Evolutionary conservation across 352 stramenopile species (phyloP).

Genomic region (Globisporangium splendens): DNA sequence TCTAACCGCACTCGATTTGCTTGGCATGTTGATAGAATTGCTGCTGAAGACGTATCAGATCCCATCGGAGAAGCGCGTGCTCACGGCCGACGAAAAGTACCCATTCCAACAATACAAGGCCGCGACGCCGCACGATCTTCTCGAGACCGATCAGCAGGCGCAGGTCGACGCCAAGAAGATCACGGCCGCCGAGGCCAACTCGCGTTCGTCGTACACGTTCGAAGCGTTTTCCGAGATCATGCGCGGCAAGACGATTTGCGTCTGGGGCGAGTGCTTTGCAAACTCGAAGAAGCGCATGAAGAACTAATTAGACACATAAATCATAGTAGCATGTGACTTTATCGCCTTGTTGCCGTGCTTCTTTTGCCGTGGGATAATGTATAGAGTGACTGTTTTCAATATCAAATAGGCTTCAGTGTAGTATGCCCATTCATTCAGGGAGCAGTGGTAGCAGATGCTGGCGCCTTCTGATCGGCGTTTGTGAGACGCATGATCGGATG

Average conservation of each 20-base stretch:
- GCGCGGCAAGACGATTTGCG: slow-evolving; percentile 73
- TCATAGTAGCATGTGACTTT: slow-evolving; percentile 1
- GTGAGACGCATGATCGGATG: slow-evolving; percentile 79
- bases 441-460: background rate
- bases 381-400: too few relatives aligned
- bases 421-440: slow-evolving; percentile 1
- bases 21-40: slow-evolving; percentile 25
- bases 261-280: slow-evolving; percentile 85
- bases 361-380: background rate
- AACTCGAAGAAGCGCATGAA: slow-evolving; percentile 85
- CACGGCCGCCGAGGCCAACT: slow-evolving; percentile 48
- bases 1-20: background rate
- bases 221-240: slow-evolving; percentile 78
- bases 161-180: slow-evolving; percentile 53
- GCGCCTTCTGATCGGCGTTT: slow-evolving; percentile 29
- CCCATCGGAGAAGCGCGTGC: slow-evolving; percentile 80
- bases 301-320: slow-evolving; percentile 34
- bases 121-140: slow-evolving; percentile 31
- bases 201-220: slow-evolving; percentile 56
- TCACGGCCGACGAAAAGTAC: slow-evolving; percentile 65
- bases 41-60: slow-evolving; percentile 80
- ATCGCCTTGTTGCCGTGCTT: background rate
- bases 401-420: too few relatives aligned
- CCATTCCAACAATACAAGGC: slow-evolving; percentile 75
- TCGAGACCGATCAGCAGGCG: slow-evolving; percentile 31